phyloP scores from a whole-genome alignment of 176 grass and related monocot species.

The Alopecurus myosuroides region DNA sequence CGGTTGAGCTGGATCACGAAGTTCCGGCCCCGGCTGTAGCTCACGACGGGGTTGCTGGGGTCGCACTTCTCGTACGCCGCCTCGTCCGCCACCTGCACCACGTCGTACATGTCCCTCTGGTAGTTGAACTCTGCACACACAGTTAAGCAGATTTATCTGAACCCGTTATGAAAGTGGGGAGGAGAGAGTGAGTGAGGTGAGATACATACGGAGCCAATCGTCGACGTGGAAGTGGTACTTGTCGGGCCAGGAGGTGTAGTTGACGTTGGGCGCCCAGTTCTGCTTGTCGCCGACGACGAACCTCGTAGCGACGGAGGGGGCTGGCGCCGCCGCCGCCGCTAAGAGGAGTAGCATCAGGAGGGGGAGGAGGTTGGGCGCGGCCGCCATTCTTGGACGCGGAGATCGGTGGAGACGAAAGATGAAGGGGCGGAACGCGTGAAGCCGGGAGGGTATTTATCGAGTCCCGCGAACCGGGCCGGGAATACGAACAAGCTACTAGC shows the following conservation, averaged over 20 bases:
- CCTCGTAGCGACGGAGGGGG: constrained; percentile 2
- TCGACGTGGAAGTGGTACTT: constrained; percentile 56
- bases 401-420: background rate
- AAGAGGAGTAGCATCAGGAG: background rate
- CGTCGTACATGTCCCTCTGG: constrained; percentile 44
- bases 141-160: no score
- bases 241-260: constrained; percentile 64
- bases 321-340: background rate
- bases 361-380: background rate
- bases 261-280: constrained; percentile 44
- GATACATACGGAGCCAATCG: constrained; percentile 64
- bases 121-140: constrained; percentile 50
- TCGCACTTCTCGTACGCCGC: constrained; percentile 54
- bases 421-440: constrained; percentile 1
- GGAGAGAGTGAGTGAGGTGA: background rate
- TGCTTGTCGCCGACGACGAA: constrained; percentile 38
- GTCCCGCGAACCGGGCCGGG: background rate
- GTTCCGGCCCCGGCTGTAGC: constrained; percentile 44
- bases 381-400: constrained; percentile 3
- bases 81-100: constrained; percentile 66
- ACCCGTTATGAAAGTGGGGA: background rate
- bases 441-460: constrained; percentile 22
- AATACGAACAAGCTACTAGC: background rate
- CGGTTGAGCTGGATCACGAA: constrained; percentile 53
- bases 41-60: constrained; percentile 34